Base-by-base conservation (phyloP, 441 rosid genomes). In the Hypseocharis bilobata region DNA sequence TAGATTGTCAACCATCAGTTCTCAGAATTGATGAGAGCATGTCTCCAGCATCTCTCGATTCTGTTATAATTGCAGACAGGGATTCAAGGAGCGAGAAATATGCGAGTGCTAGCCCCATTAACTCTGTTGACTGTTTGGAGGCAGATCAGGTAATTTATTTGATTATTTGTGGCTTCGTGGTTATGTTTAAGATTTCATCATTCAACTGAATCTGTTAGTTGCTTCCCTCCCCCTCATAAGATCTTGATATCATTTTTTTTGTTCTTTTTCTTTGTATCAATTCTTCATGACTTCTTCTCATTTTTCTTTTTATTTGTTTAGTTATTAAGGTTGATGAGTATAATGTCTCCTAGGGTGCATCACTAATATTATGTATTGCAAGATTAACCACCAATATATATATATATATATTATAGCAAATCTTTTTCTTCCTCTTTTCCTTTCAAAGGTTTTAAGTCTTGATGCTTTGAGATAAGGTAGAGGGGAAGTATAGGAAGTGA, bases 11-110 rank as follows among this genome's bases (percentile, higher is more conserved):
- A 77, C 80, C 84, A 13, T 63, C 89, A 6, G 77, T 73, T 63
- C 77, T 86, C 62, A 77, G 96, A 74, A 80, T 87, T 38, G 92
- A 84, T 28, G 98, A 83, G 62, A 92, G 86, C 66, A 79, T 88
- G 77, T 90, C 96, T 7, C 94, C 96, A 0, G 85, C 82, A 0
- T 88, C 98, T 56, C 86, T 92, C 64, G 96, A 88, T 81, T 92
- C 98, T 3, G 90, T 85, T 72, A 95, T 89, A 45, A 83, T 88
- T 56, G 83, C 90, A 3, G 96, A 86, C 77, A 75, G 78, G 74
- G 92, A 88, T 77, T 25, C 83, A 0, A 82, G 82, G 76, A 80
- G 70, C 70, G 88, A 82, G 59, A 87, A 88, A 64, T 85, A 81
- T 60, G 32, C 86, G 0, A 72, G 76, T 73, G 73, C 82, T 36